These are phyloP conservation scores for Zymoseptoria brevis DNA, from an alignment of 2,329 filamentous ascomycete genomes.

Conservation along the genomic window DNA sequence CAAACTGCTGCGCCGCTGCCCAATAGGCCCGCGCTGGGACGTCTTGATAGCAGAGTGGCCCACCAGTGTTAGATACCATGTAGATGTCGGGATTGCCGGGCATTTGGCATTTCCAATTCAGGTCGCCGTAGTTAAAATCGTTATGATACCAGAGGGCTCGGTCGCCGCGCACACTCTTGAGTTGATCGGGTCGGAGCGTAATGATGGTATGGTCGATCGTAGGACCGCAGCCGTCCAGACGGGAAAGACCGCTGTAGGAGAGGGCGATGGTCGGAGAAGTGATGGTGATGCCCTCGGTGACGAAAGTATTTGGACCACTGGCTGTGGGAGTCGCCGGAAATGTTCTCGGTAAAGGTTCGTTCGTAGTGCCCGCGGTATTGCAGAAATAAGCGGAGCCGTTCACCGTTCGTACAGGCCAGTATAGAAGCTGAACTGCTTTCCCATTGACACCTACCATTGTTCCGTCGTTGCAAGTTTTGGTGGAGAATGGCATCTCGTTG, in stretches of 20 bases:
- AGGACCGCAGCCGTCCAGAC: slow-evolving; percentile 17
- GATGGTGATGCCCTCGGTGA: slow-evolving; percentile 20
- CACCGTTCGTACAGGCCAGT: slow-evolving; percentile 17
- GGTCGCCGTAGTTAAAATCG: slow-evolving; percentile 18
- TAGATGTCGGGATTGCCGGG: slow-evolving; percentile 9
- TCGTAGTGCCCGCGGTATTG: background rate
- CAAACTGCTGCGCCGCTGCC: slow-evolving; percentile 4
- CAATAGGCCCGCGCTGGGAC: slow-evolving; percentile 21
- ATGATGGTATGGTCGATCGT: slow-evolving; percentile 17
- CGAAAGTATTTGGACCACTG: slow-evolving; percentile 16
- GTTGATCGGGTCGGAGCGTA: slow-evolving; percentile 13
- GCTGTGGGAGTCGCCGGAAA: slow-evolving; percentile 11
- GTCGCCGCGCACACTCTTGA: slow-evolving; percentile 15
- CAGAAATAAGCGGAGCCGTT: slow-evolving; percentile 7
- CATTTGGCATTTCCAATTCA: slow-evolving; percentile 19
- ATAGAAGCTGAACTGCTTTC: slow-evolving; percentile 11
- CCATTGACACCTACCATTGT: background rate
- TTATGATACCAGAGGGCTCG: slow-evolving; percentile 9
- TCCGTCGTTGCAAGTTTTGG: background rate
- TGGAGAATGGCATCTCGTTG: slow-evolving; percentile 4
- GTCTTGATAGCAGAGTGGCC: slow-evolving; percentile 19
- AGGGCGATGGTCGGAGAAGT: slow-evolving; percentile 18
- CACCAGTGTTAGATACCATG: slow-evolving; percentile 10
- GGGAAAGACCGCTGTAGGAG: slow-evolving; percentile 9
- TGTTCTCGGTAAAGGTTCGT: slow-evolving; percentile 1